Base-by-base conservation (phyloP, 2,329 filamentous ascomycete genomes). In the Knufia fluminis region DNA sequence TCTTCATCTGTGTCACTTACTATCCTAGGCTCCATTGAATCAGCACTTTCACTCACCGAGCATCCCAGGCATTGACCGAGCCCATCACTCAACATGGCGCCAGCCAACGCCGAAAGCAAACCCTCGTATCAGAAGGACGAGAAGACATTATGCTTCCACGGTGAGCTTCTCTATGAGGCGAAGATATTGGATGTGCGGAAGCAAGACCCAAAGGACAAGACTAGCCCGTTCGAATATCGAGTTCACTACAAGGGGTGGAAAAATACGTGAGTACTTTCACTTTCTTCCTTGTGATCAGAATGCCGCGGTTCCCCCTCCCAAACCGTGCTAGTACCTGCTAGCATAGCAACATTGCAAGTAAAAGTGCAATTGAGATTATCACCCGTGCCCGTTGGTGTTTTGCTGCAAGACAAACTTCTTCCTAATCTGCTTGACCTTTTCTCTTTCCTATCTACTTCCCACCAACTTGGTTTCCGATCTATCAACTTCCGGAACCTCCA, bases 211-310 rank as follows among this genome's bases (percentile, higher is more conserved):
- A 73, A 73, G 39, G 83, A 83, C 62, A 83, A 85, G 68, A 82
- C 81, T 65, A 83, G 83, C 53, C 80, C 84, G 28, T 89, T 81
- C 64, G 81, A 88, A 65, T 98, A 94, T 72, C 86, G 86, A 63
- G 86, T 98, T 49, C 92, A 98, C 70, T 98, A 98, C 74, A 97
- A 97, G 70, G 92, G 92, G 62, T 98, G 92, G 92, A 98, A 98
- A 75, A 90, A 91, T 67, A 96, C 89, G 77, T 86, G 72, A 31
- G 41, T 58, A 36, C 48, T 54, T 51, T 26, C 24, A 54, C 54
- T 50, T 46, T 40, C 6, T 36, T 14, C 40, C 46, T 45, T 26
- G 26, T 43, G 22, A 12, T 9, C 17, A 10, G 9, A 32, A 17
- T 19, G 42, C 17, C 26, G 20, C 22, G 12, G 20, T 24, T 22